Percentiles rank a stretch among this genome's conserved stretches.
Conservation (phyloP, 495 filamentous ascomycete species). For the Apiosordaria backusii region DNA sequence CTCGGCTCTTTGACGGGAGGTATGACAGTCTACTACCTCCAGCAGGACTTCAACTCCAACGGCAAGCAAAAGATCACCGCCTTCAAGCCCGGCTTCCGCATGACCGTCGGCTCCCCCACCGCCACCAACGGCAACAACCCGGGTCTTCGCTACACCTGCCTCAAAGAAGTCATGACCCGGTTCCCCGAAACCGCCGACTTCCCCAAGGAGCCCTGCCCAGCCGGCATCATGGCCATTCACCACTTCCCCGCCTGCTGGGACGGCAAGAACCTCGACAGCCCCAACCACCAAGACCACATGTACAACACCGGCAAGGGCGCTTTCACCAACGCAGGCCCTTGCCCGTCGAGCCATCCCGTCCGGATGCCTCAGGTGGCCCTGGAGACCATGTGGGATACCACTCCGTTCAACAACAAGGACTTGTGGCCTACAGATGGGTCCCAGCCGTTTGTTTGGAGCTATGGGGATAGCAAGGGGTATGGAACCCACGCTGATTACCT, state of each 20-base stretch:
- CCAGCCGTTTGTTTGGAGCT: constrained; percentile 42
- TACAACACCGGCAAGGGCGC: constrained; percentile 39
- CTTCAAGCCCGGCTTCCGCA: constrained; percentile 50
- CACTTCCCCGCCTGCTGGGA: constrained; percentile 57
- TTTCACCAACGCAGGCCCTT: constrained; percentile 38
- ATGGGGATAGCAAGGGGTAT: constrained; percentile 18
- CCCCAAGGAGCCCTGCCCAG: constrained; percentile 42
- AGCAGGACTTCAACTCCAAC: constrained; percentile 39
- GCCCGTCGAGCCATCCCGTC: constrained; percentile 47
- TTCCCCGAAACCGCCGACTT: constrained; percentile 41
- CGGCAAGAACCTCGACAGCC: constrained; percentile 53
- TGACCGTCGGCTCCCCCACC: constrained; percentile 48
- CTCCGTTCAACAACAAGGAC: constrained; percentile 38
- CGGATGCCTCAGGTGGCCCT: constrained; percentile 47
- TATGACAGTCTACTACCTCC: constrained; percentile 45
- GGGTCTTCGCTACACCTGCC: constrained; percentile 46
- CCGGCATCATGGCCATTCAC: constrained; percentile 47
- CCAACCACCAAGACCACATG: constrained; percentile 55
- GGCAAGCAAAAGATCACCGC: constrained; percentile 36
- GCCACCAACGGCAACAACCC: constrained; percentile 31
- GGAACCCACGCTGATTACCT: constrained; percentile 25
- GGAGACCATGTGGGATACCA: constrained; percentile 50
- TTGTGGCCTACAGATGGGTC: constrained; percentile 38
- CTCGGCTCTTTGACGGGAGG: constrained; percentile 42
- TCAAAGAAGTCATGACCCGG: constrained; percentile 33